Evolutionary conservation across 164 flowering plant genomes (phyloP), one percentile per base, ranked within the genome.

Genomic region (Litsea cubeba): DNA sequence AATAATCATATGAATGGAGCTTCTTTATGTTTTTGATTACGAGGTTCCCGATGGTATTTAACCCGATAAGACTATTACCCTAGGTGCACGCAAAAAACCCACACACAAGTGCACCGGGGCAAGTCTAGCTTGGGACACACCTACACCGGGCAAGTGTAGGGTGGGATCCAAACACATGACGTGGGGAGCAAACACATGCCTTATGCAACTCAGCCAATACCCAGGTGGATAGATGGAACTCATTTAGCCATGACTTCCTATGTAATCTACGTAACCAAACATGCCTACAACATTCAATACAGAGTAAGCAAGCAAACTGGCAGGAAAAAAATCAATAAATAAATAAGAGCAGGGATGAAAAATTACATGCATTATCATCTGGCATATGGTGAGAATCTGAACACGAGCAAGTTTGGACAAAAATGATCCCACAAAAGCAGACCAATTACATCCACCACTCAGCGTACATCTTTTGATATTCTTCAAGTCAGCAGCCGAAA

Each of bases 311-410:
- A 62, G 22, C 12, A 22, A n/a, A 24, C n/a, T n/a, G 22, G 28
- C 28, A 26, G 28, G 28, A 26, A 26, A 26, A 26, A 1, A 26
- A 26, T 26, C 1, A 50, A 17, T 0, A 51, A 11, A 17, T 8
- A 62, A n/a, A n/a, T 22, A 5, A 62, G 8, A 62, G 65, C 12
- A 62, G 25, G 65, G 14, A 62, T 1, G 30, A 25, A 26, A 20
- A 26, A 24, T 12, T 67, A 66, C 71, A 35, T 28, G 14, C 11
- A 30, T 49, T 17, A 46, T 12, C 3, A 3, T 18, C 25, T 18
- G 18, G 71, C 68, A 46, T 20, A 72, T 7, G 17, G 68, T 63
- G 23, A 72, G 68, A 6, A 62, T 72, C 68, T 40, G 62, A 50
- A 72, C 18, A 18, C 46, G 67, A 62, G 68, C 46, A 11, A 72